A percentile compares a stretch with the other conserved stretches of the same genome.
These are phyloP conservation scores for Epichloe aotearoae DNA, from an alignment of 2,329 filamentous ascomycete species.

Conservation along the genomic window DNA sequence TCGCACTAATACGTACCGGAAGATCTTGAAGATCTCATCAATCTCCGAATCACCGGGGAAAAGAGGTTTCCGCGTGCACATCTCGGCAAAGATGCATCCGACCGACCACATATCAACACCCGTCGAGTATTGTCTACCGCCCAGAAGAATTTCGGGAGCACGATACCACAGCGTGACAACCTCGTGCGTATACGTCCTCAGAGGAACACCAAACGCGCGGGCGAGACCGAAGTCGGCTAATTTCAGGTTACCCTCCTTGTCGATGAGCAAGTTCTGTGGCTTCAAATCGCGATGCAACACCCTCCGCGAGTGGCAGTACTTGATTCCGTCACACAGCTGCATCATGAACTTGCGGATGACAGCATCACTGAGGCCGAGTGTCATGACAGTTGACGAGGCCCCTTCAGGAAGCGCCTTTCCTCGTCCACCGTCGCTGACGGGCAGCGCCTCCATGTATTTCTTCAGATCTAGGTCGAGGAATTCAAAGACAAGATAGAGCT, in stretches of 20 bases:
- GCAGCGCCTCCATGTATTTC: slow-evolving; percentile 90
- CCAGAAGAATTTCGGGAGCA: slow-evolving; percentile 77
- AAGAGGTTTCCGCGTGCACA: slow-evolving; percentile 86
- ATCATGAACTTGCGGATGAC: slow-evolving; percentile 92
- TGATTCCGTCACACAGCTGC: slow-evolving; percentile 71
- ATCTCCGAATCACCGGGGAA: slow-evolving; percentile 76
- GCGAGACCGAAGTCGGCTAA: slow-evolving; percentile 83
- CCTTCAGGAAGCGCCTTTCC: slow-evolving; percentile 77
- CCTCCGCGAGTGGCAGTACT: slow-evolving; percentile 80
- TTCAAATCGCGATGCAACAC: slow-evolving; percentile 82
- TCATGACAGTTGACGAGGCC: slow-evolving; percentile 46
- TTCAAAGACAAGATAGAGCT: slow-evolving; percentile 86
- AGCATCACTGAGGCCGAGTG: slow-evolving; percentile 59
- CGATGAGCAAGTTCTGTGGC: slow-evolving; percentile 80
- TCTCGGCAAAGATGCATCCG: slow-evolving; percentile 90
- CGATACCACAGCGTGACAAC: slow-evolving; percentile 93
- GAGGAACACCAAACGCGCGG: slow-evolving; percentile 78
- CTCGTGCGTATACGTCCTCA: slow-evolving; percentile 89
- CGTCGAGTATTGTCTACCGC: slow-evolving; percentile 83
- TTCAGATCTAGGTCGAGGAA: slow-evolving; percentile 86
- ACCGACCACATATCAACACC: slow-evolving; percentile 95
- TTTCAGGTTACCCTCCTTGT: slow-evolving; percentile 79
- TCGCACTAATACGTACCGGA: slow-evolving; percentile 47
- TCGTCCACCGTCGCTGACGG: slow-evolving; percentile 69
- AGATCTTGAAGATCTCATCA: slow-evolving; percentile 38